Evolutionary conservation across 257 asterid genomes (phyloP), one percentile per base, ranked within the genome.

Genomic region (Solanum commersonii): DNA sequence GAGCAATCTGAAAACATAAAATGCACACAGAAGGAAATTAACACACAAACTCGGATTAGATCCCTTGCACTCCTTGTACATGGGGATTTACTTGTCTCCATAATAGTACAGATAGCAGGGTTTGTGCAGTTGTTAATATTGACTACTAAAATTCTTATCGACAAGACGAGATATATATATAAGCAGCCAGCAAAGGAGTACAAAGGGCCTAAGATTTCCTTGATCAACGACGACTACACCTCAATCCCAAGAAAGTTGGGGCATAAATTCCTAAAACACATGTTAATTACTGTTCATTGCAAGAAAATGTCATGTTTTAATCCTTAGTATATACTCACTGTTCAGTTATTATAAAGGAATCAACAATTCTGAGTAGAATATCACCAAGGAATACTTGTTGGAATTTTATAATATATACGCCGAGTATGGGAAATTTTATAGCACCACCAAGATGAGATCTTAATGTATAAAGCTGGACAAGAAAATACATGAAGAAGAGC

Each of bases 1-100:
- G 99, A 38, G 98, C 99, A 90, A 97, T 96, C 99, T 96, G 92
- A 84, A 87, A 90, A 37, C 29, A 84, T 8, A 49, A 6, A 27
- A 40, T 34, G 37, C 20, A 83, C 88, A 44, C 20, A 34, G 13
- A 38, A 22, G 38, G 38, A 44, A 14, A 27, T 79, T 16, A 78
- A 78, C 84, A 77, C 29, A 5, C 16, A 44, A 79, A 18, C 42
- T 3, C 18, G 3, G 38, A 79, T 15, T 79, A 79, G 67, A 25
- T 27, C 25, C 27, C 85, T 79, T 27, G 65, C 25, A 16, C 38
- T 44, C 1, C 67, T 25, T 42, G 40, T 44, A 79, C 16, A 8
- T 10, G 68, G 29, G n/a, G 27, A 27, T 15, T 8, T 78, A 44
- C 67, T 79, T 42, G 20, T 42, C 63, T 40, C 63, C 16, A 7